Base-by-base conservation (phyloP, 495 filamentous ascomycete genomes). In the Apodospora peruviana region DNA sequence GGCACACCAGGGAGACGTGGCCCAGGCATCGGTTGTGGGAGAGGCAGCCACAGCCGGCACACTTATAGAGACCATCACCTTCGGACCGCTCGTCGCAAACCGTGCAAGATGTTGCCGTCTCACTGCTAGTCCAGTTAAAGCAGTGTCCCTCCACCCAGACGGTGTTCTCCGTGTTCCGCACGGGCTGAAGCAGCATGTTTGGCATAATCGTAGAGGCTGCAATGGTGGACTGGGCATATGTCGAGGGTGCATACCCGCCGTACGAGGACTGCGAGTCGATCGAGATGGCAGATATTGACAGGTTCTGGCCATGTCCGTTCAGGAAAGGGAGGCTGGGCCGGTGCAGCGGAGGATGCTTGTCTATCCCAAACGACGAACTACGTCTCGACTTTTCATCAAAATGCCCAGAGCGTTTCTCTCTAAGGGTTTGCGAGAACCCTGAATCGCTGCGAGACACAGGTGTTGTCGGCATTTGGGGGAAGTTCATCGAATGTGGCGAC, bases 171-270 rank as follows among this genome's bases (percentile, higher is more conserved):
- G 86, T 88, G 58, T 95, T 94, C 29, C 79, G 74, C 7, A 95
- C 87, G 2, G 87, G 89, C 60, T 95, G 90, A 53, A 88, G 73
- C 40, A 88, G 73, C 69, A 94, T 81, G 61, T 90, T 88, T 11
- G 93, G 91, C 81, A 98, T 95, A 58, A 98, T 84, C 0, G 93
- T 98, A 12, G 90, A 95, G n/a, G 93, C 93, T 24, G 93, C 93
- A n/a, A 97, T 77, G 9, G 93, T 98, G 14, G 91, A 96, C 58
- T 91, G 88, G 2, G 93, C 93, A 68, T 96, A 98, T 2, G 91
- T 88, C 2, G 91, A 96, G 2, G 93, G 91, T 2, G 93, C 91
- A 70, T 98, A 98, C 3, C 76, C 79, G 14, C 83, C 85, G 12
- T 83, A 91, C 2, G 82, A 81, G 16, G 85, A 80, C 40, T 85